phyloP scores from a whole-genome alignment of 2,329 filamentous ascomycete species.

The Trichoderma koningii region DNA sequence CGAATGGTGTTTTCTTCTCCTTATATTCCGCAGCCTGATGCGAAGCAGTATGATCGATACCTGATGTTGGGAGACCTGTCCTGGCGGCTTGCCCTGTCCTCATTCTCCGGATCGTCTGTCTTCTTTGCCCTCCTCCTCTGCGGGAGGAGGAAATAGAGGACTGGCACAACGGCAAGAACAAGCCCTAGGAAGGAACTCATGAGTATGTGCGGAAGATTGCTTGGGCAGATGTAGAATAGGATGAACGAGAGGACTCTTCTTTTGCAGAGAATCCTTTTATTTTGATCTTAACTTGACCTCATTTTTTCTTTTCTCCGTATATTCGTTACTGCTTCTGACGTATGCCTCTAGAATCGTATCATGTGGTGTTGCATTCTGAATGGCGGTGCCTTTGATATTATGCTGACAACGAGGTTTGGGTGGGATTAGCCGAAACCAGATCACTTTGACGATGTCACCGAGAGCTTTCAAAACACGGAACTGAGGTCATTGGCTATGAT shows the following conservation, averaged over 20 bases:
- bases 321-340: neutral
- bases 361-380: too few species aligned
- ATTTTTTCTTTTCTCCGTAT: neutral
- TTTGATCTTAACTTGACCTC: constrained; percentile 6
- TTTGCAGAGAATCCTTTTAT: neutral
- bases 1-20: constrained; percentile 4
- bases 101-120: neutral
- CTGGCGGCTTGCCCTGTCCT: neutral
- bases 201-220: constrained; percentile 22
- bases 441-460: too few species aligned
- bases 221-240: constrained; percentile 28
- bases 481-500: too few species aligned
- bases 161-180: neutral
- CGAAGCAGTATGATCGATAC: constrained; percentile 25
- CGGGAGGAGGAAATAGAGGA: neutral
- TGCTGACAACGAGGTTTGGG: too few species aligned
- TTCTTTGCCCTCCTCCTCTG: neutral
- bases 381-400: too few species aligned
- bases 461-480: too few species aligned
- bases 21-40: constrained; percentile 19
- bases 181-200: constrained; percentile 13
- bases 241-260: constrained; percentile 5
- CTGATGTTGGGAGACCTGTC: constrained; percentile 14
- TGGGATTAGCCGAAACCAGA: too few species aligned
- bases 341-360: neutral